phyloP scores from a whole-genome alignment of 192 early-diverging fungal species.

The Rhizoclosmatium globosum region DNA sequence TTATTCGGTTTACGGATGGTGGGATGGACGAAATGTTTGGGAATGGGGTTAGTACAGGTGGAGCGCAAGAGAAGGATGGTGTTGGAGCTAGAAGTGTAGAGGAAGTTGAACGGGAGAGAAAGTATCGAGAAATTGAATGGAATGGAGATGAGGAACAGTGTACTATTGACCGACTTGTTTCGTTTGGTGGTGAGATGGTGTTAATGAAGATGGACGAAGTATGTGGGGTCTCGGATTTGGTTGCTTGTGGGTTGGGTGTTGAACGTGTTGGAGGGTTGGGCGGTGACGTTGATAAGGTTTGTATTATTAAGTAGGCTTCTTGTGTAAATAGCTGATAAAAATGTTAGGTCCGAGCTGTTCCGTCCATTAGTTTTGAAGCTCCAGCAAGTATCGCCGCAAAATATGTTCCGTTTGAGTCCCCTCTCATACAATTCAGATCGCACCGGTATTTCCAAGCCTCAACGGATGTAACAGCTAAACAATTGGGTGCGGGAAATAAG shows the following conservation, averaged over 20 bases:
- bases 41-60: constrained; percentile 4
- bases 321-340: background rate
- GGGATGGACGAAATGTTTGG: background rate
- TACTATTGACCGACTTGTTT: constrained; percentile 12
- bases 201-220: background rate
- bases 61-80: background rate
- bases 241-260: background rate
- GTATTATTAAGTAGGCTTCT: background rate
- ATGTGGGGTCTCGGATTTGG: constrained; percentile 15
- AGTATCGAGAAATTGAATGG: constrained; percentile 13
- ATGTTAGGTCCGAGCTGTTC: background rate
- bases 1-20: constrained; percentile 15
- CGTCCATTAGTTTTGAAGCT: background rate
- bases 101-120: constrained; percentile 15
- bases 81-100: background rate
- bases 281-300: background rate
- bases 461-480: background rate
- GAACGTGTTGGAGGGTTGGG: background rate
- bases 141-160: background rate
- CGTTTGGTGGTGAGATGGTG: background rate
- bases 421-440: constrained; percentile 16
- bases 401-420: constrained; percentile 14
- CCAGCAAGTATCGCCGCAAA: background rate
- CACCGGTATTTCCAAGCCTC: constrained; percentile 10
- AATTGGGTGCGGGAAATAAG: constrained; percentile 16